Evolutionary conservation across 2,329 filamentous ascomycete species (phyloP), one percentile per base, ranked within the genome.

Genomic region (Cordyceps fumosorosea): DNA sequence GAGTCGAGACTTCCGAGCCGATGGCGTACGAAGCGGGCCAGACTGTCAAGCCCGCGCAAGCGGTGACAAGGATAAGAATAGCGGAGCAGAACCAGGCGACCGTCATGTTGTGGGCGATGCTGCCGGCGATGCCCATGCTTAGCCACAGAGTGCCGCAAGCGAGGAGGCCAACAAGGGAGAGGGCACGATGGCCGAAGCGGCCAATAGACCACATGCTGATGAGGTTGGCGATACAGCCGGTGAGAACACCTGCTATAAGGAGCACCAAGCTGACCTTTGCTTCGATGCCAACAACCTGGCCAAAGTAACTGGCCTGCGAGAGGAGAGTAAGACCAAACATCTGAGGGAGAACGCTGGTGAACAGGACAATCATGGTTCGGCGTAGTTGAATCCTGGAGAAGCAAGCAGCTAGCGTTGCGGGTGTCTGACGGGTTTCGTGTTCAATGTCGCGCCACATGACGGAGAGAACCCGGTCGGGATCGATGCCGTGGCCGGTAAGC

Each of bases 361-460:
- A 77, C 32, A 75, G 70, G 64, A 76, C 72, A 44, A 80, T 75
- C 29, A 76, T 65, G 0, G 77, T 78, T 22, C 79, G 68, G 5
- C 78, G 72, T 1, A 77, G 69, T 56, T 83, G 77, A 3, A 70
- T 67, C 3, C 73, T 74, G 10, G 71, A 73, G 69, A 82, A 82
- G 65, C 76, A 79, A 65, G 79, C 76, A 7, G 66, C 32, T 51
- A 80, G 82, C 0, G 75, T 75, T 3, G 66, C 69, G 0, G 70
- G 65, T 5, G 69, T 69, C 11, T 69, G 63, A 3, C 68, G 68
- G 3, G 67, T 67, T 6, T 76, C 73, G 59, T 78, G 74, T 64
- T 80, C 77, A 26, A 79, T 75, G 60, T 83, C 81, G n/a, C 75
- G 72, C 65, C 78, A 75, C 62, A 85, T 78, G 22, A 76, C 74